phyloP scores from a whole-genome alignment of 768 basidiomycete species.

The Lyophyllum semitale region DNA sequence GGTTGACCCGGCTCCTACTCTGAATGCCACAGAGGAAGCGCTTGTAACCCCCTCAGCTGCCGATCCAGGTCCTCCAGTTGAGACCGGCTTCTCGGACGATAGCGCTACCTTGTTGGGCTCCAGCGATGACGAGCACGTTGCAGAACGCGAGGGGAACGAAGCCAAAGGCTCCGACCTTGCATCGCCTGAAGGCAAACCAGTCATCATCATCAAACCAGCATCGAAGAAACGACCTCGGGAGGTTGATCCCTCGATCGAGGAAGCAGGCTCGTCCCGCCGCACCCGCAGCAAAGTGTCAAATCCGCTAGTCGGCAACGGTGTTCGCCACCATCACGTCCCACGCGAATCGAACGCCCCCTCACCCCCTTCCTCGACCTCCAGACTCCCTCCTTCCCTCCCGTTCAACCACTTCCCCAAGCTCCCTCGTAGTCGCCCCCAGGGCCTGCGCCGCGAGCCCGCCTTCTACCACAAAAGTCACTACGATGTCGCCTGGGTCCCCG shows the following conservation, averaged over 20 bases:
- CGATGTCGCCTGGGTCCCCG: conserved; percentile 14
- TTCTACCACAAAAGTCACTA: conserved; percentile 16
- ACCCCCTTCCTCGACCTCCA: background rate
- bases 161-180: background rate
- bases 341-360: background rate
- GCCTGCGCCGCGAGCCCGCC: conserved; percentile 12
- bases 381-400: background rate
- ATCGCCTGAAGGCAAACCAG: background rate
- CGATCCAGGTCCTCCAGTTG: background rate
- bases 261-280: background rate
- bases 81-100: background rate
- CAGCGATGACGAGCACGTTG: background rate
- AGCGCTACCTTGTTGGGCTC: background rate
- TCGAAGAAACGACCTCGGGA: background rate
- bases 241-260: background rate
- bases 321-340: background rate
- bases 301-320: background rate
- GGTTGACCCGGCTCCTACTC: background rate
- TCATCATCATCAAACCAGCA: background rate
- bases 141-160: background rate
- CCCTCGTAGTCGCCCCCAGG: conserved; percentile 5
- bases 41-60: background rate
- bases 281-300: background rate
- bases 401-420: conserved; percentile 12
- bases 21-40: background rate